Percentiles rank a stretch among this genome's conserved stretches.
phyloP scores from a whole-genome alignment of 108 stramenopile species.

The Cyclostephanos invisitatus region DNA sequence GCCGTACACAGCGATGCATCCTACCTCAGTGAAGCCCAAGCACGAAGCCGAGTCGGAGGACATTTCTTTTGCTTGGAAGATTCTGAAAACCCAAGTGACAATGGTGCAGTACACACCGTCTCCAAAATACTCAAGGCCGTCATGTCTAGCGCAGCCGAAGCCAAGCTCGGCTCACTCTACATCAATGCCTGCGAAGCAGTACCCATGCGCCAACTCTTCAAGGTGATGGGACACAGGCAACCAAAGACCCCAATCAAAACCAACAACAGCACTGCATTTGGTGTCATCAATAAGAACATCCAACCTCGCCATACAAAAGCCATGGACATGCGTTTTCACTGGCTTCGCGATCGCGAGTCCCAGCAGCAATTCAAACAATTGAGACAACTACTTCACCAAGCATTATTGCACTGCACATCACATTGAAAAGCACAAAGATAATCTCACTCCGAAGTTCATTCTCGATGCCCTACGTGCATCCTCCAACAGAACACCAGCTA shows the following conservation, averaged over 20 bases:
- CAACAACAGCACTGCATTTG: conserved; percentile 29
- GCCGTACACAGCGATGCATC: conserved; percentile 29
- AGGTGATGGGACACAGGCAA: neutral
- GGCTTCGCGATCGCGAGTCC: no score
- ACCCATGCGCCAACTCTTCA: conserved; percentile 13
- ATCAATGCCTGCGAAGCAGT: conserved; percentile 31
- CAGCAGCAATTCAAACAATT: no score
- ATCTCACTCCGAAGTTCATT: no score
- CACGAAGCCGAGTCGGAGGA: conserved; percentile 37
- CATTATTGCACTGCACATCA: no score
- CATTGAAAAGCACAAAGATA: no score
- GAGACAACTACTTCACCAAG: no score
- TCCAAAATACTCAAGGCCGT: conserved; percentile 19
- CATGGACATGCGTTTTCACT: no score
- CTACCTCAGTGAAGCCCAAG: conserved; percentile 39
- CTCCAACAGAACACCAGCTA: no score
- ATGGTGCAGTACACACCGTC: conserved; percentile 31
- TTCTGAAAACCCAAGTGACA: neutral
- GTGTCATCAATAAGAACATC: no score
- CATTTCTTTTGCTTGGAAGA: conserved; percentile 14
- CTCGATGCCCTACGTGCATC: no score
- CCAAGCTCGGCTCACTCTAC: conserved; percentile 40
- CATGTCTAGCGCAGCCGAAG: conserved; percentile 34
- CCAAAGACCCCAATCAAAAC: conserved; percentile 12
- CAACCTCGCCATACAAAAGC: no score